A percentile compares a stretch with the other conserved stretches of the same genome.
These are phyloP conservation scores for Citrullus amarus DNA, from an alignment of 306 rosid species.

Conservation along the genomic window DNA sequence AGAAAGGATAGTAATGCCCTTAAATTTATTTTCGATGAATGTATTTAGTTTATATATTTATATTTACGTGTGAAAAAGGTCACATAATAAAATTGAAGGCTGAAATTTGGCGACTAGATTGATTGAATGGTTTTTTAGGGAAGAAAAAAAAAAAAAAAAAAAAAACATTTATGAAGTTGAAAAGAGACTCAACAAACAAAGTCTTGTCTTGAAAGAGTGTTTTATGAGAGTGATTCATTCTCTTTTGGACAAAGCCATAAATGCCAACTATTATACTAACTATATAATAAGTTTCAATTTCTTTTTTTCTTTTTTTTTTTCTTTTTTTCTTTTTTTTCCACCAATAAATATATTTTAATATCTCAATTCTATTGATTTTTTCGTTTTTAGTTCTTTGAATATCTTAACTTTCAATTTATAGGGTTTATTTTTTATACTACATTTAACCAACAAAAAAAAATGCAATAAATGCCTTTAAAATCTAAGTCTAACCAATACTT, in stretches of 20 bases:
- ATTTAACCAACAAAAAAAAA: not conserved
- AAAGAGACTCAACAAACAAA: slow-evolving; percentile 5
- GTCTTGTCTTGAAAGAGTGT: slow-evolving; percentile 5
- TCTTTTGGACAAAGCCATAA: slow-evolving; percentile 7
- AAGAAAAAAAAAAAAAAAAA: not conserved
- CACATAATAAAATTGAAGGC: not conserved
- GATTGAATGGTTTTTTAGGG: not conserved
- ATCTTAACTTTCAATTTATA: too few species aligned
- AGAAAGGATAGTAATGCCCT: not conserved
- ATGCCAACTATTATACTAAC: not conserved
- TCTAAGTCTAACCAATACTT: not conserved
- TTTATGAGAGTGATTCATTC: slow-evolving; percentile 3
- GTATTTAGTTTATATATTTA: not conserved
- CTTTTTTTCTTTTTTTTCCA: too few species aligned
- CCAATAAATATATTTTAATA: not conserved
- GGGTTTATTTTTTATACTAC: not conserved
- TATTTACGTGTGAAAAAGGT: slow-evolving; percentile 8
- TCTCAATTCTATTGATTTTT: too few species aligned
- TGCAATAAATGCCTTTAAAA: not conserved
- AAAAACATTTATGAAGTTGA: not conserved
- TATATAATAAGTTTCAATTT: not conserved
- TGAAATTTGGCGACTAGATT: slow-evolving; percentile 9
- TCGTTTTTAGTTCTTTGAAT: too few species aligned
- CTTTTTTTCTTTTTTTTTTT: not conserved
- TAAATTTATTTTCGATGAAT: not conserved